Conservation (phyloP, 129 eudicot species). For the Glebionis coronaria region DNA sequence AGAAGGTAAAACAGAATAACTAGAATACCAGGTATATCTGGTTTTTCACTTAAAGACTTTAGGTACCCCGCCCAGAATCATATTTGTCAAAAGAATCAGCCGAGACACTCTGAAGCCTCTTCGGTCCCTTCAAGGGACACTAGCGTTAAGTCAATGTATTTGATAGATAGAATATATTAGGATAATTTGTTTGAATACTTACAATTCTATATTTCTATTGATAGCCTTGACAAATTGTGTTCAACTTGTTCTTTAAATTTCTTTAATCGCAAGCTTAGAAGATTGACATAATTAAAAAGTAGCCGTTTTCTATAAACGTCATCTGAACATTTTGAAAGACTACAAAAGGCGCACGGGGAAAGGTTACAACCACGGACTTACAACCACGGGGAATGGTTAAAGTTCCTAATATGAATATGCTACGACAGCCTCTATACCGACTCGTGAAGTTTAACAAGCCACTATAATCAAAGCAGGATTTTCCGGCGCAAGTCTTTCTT, state of each 20-base stretch:
- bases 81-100: too few relatives aligned
- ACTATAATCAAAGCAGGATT: background rate
- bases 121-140: slow-evolving; percentile 1
- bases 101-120: background rate
- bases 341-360: background rate
- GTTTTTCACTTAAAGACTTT: background rate
- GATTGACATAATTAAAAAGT: background rate
- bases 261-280: background rate
- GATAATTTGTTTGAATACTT: background rate
- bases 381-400: background rate
- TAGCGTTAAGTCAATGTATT: background rate
- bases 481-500: background rate
- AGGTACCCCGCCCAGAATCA: background rate
- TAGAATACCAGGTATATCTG: slow-evolving; percentile 2
- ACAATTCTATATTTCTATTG: too few relatives aligned
- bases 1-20: slow-evolving; percentile 66
- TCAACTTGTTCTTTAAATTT: background rate
- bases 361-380: background rate
- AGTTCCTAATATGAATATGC: too few relatives aligned
- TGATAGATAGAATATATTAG: background rate
- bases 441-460: too few relatives aligned
- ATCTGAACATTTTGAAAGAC: background rate
- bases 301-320: background rate
- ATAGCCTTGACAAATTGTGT: background rate
- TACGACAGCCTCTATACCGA: too few relatives aligned